A percentile compares a stretch with the other conserved stretches of the same genome.
These are phyloP conservation scores for Penicillium daleae DNA, from an alignment of 495 filamentous ascomycete species.

Conservation along the genomic window DNA sequence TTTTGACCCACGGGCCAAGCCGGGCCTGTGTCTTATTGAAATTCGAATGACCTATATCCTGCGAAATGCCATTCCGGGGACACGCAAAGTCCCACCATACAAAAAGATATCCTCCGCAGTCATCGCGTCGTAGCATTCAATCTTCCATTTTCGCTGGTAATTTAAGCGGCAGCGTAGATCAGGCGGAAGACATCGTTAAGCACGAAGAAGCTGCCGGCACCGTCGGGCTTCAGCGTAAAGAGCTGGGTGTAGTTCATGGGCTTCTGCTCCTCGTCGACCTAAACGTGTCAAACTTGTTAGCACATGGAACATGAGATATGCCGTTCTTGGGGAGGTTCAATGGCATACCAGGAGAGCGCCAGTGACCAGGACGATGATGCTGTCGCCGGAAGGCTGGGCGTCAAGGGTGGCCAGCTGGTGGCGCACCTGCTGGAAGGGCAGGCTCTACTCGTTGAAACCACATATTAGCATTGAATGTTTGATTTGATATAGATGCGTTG, in stretches of 20 bases:
- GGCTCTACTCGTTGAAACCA: slow-evolving; percentile 49
- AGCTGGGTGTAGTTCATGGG: slow-evolving; percentile 85
- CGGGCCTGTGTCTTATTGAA: slow-evolving; percentile 2
- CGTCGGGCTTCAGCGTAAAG: slow-evolving; percentile 79
- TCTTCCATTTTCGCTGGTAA: slow-evolving; percentile 7
- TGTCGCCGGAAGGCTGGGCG: slow-evolving; percentile 69
- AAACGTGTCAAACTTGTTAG: slow-evolving; percentile 9
- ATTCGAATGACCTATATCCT: slow-evolving; percentile 5
- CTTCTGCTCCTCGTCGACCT: slow-evolving; percentile 81
- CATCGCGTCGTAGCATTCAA: slow-evolving; percentile 29
- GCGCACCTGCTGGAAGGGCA: slow-evolving; percentile 79
- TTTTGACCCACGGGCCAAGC: slow-evolving; percentile 4
- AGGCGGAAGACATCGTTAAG: slow-evolving; percentile 93
- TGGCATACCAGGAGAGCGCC: slow-evolving; percentile 75
- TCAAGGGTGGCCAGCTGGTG: slow-evolving; percentile 73
- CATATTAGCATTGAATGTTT: slow-evolving; percentile 13
- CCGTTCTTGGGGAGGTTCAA: neutral
- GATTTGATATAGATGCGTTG: neutral
- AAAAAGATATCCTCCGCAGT: slow-evolving; percentile 19
- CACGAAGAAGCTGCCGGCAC: slow-evolving; percentile 74
- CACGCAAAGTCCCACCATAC: slow-evolving; percentile 6
- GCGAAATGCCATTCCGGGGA: slow-evolving; percentile 9
- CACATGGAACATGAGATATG: neutral
- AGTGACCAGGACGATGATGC: slow-evolving; percentile 82
- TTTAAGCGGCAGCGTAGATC: slow-evolving; percentile 55